Evolutionary conservation across 768 basidiomycete genomes (phyloP).

Genomic region (Termitomyces heimii): DNA sequence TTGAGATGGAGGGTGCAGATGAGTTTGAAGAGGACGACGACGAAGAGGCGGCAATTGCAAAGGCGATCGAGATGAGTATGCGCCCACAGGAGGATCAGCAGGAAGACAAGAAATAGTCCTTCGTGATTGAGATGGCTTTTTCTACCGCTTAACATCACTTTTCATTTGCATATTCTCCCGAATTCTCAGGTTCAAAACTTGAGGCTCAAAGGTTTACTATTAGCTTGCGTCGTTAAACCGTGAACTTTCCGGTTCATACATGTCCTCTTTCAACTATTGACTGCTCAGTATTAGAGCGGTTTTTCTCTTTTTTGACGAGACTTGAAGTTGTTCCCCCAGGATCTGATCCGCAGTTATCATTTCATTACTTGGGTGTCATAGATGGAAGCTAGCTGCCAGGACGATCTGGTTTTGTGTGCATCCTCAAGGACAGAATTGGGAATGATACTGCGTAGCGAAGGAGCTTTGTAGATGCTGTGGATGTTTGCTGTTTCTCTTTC

Average conservation of each 20-base stretch:
- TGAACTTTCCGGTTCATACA: background rate
- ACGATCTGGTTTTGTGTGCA: conserved; percentile 4
- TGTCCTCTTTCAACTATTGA: background rate
- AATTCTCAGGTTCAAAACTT: background rate
- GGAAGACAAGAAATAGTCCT: conserved; percentile 26
- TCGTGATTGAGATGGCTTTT: background rate
- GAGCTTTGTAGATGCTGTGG: conserved; percentile 7
- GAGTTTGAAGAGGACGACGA: conserved; percentile 51
- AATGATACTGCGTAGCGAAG: background rate
- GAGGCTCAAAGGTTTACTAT: background rate
- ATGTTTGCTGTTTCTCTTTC: background rate
- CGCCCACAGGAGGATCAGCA: conserved; percentile 37
- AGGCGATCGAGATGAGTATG: conserved; percentile 95
- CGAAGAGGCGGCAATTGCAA: conserved; percentile 86
- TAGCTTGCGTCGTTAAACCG: background rate
- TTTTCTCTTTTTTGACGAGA: background rate
- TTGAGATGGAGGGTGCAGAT: conserved; percentile 38
- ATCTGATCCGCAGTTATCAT: no score
- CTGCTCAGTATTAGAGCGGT: background rate
- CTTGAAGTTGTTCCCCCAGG: no score
- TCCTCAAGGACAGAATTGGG: no score
- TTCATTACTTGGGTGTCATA: conserved; percentile 4
- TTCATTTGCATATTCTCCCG: background rate
- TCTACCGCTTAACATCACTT: background rate
- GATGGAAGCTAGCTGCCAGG: background rate